Base-by-base conservation (phyloP, 75 land plant genomes). In the Selaginella tamariscina region DNA sequence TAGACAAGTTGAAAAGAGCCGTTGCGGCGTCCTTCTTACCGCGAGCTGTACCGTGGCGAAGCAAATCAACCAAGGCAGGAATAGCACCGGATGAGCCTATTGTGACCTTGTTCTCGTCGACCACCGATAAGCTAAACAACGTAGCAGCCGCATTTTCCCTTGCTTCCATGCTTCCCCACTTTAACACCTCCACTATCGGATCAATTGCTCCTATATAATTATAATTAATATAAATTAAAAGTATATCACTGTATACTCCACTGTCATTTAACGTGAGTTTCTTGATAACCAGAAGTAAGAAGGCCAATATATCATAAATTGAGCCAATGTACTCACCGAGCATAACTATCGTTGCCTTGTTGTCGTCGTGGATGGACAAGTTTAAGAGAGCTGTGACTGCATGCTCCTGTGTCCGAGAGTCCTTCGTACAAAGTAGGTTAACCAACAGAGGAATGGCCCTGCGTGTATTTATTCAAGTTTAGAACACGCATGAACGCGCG, bases 371-470 rank as follows among this genome's bases (percentile, higher is more conserved):
- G 26, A 59, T 59, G 26, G 62, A 59, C n/a, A 59, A 21, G 26
- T 59, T 59, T 5, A 59, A n/a, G 23, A 59, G 62, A 59, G 62
- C 62, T n/a, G 62, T 59, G 62, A 59, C 62, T 59, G 62, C 62
- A n/a, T 59, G 62, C 23, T 59, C 62, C 21, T 59, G 62, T 23
- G 62, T 27, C 21, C 62, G 62, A 8, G n/a, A 8, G 26, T 59
- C 62, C 21, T 59, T 59, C 5, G 86, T 73, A n/a, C 80, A 75
- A 23, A 92, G 82, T 0, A 92, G 88, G 21, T 33, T 63, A 2
- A 82, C 80, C 27, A 92, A 74, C 18, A 84, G 81, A 57, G 94
- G 97, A n/a, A 92, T 86, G 2, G 97, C 97, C 2, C 97, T n/a
- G n/a, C n/a, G n/a, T n/a, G n/a, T n/a, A n/a, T n/a, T n/a, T n/a